Base-by-base conservation (phyloP, 2,329 filamentous ascomycete genomes). In the Pseudogymnoascus sp. region DNA sequence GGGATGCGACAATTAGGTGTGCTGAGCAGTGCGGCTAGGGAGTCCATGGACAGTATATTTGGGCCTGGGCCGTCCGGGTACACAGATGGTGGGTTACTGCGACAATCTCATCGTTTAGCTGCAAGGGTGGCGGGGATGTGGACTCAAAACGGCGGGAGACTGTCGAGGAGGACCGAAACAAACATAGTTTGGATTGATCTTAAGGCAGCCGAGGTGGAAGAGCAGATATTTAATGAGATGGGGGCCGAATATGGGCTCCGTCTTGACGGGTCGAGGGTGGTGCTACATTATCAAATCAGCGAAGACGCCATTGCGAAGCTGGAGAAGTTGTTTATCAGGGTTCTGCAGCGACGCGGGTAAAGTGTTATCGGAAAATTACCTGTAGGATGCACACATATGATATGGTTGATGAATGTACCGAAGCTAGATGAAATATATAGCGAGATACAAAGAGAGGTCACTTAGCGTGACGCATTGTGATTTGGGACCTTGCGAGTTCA, bases 1-100 rank as follows among this genome's bases (percentile, higher is more conserved):
- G 90, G 89, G 0, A 78, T 90, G 62, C 78, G 91, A 26, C 90
- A 94, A 74, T 79, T 88, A 0, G 91, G 91, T 61, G 83, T 94
- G 1, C 78, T 94, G 11, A 84, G 89, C 4, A 86, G 89, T 0
- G 85, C 90, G 0, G 90, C 90, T 0, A 78, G 88, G 21, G 86
- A 92, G 3, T 89, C 88, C 0, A 82, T 95, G 7, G 86, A 93
- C 65, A 88, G 92, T 72, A 92, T 88, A 0, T 96, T 94, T 65
- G 44, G 44, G 9, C 44, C 44, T 31, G 44, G 44, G 44, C 24
- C 26, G 15, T 31, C 44, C 5, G 44, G 44, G 11, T 50, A 50
- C 44, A 50, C 29, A 50, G 76, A 88, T 58, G 84, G 82, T 1
- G 87, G 88, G 0, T 80, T 82, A 69, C 76, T 92, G 62, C 73